Conservation (phyloP, 768 basidiomycete genomes). For the Rhizopogon roseolus region DNA sequence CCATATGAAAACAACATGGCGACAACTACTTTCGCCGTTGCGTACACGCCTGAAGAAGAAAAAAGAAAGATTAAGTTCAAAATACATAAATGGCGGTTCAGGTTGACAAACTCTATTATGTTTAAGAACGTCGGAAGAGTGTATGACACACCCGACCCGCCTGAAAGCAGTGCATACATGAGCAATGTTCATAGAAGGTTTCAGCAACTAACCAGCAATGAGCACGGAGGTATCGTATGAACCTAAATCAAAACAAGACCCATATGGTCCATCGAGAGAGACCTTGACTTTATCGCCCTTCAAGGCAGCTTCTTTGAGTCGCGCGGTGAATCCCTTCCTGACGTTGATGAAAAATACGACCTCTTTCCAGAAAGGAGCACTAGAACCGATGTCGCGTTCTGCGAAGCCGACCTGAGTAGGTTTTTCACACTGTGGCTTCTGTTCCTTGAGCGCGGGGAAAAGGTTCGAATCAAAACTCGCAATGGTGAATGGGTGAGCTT, state of each 20-base stretch:
- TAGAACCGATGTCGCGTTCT: constrained; percentile 1
- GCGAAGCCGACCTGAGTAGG: background rate
- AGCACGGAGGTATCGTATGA: constrained; percentile 39
- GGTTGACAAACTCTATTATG: constrained; percentile 28
- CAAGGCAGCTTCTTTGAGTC: constrained; percentile 28
- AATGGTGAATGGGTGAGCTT: no score
- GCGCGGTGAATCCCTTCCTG: constrained; percentile 49
- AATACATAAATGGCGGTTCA: background rate
- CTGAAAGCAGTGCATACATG: constrained; percentile 18
- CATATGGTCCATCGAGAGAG: constrained; percentile 55
- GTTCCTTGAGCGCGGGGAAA: constrained; percentile 44
- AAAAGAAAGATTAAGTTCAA: background rate
- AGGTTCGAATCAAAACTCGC: no score
- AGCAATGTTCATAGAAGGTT: background rate
- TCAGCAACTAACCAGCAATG: constrained; percentile 33
- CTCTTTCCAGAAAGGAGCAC: constrained; percentile 25
- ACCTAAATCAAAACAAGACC: constrained; percentile 32
- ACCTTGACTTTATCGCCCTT: constrained; percentile 31
- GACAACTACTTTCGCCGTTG: constrained; percentile 9
- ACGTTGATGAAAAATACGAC: constrained; percentile 52
- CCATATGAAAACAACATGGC: constrained; percentile 43
- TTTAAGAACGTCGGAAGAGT: constrained; percentile 36
- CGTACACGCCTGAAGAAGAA: constrained; percentile 16
- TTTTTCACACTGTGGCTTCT: constrained; percentile 34
- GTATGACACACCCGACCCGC: constrained; percentile 25